Conservation (phyloP, 805 yeast genomes). For the Saturnispora quitensis region DNA sequence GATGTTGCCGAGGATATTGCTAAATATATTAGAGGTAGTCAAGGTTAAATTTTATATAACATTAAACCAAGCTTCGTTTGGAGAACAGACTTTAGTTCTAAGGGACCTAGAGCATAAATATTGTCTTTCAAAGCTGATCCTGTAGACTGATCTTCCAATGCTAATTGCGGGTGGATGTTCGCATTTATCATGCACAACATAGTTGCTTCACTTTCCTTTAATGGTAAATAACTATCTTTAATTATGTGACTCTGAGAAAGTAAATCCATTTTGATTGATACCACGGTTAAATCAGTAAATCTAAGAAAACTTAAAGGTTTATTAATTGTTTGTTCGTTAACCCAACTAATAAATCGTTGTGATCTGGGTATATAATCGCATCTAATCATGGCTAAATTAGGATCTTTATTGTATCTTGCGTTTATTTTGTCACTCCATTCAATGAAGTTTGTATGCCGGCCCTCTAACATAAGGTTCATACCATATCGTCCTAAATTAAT, state of each 20-base stretch:
- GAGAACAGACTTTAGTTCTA: not conserved
- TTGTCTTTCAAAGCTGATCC: not conserved
- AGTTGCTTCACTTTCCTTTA: not conserved
- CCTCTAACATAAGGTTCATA: not conserved
- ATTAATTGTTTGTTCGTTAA: not conserved
- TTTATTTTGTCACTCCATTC: not conserved
- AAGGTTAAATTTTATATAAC: slow-evolving; percentile 5
- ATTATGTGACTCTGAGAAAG: not conserved
- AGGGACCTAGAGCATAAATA: slow-evolving; percentile 3
- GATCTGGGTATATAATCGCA: not conserved
- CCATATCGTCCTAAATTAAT: not conserved
- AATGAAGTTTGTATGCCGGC: not conserved
- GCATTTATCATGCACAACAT: slow-evolving; percentile 1
- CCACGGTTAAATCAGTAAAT: not conserved
- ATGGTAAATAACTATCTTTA: not conserved
- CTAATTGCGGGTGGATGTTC: not conserved
- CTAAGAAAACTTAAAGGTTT: not conserved
- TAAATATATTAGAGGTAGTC: slow-evolving; percentile 38
- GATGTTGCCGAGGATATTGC: slow-evolving; percentile 68
- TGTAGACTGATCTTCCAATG: not conserved
- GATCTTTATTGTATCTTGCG: not conserved
- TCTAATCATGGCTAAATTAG: not conserved
- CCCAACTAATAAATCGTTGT: not conserved
- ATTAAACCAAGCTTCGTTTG: not conserved
- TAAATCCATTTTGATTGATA: slow-evolving; percentile 1